phyloP scores from a whole-genome alignment of 257 asterid genomes.

The Thymus mandschuricus region DNA sequence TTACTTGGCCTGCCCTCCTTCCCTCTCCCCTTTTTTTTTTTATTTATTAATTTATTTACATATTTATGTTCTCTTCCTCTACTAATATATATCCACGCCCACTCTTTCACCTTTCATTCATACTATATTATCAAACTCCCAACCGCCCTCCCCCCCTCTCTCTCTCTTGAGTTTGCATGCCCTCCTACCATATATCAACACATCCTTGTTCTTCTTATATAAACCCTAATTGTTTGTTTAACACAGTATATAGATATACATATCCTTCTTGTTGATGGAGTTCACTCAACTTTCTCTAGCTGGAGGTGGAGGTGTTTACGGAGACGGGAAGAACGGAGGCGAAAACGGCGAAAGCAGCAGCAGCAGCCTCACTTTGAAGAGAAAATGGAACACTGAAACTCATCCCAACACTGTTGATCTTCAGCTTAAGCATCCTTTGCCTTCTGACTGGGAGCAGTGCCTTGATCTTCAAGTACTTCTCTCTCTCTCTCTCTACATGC shows the following conservation, averaged over 20 bases:
- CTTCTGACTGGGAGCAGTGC: constrained; percentile 70
- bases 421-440: constrained; percentile 58
- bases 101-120: no score
- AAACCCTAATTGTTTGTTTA: no score
- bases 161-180: no score
- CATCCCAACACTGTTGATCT: constrained; percentile 46
- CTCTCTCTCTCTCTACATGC: neutral
- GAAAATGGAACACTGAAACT: constrained; percentile 36
- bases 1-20: constrained; percentile 52
- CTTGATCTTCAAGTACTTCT: constrained; percentile 61
- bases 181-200: no score
- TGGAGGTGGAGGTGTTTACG: constrained; percentile 9
- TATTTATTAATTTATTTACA: neutral
- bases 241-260: neutral
- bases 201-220: no score
- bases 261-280: constrained; percentile 33
- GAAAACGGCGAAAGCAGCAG: constrained; percentile 26
- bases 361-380: constrained; percentile 46
- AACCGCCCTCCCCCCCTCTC: no score
- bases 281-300: constrained; percentile 52
- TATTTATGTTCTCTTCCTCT: neutral
- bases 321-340: constrained; percentile 11
- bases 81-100: no score
- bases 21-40: constrained; percentile 24
- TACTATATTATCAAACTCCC: no score